These are phyloP conservation scores for Peronospora tabacina DNA, from an alignment of 352 stramenopile genomes.

Conservation along the genomic window DNA sequence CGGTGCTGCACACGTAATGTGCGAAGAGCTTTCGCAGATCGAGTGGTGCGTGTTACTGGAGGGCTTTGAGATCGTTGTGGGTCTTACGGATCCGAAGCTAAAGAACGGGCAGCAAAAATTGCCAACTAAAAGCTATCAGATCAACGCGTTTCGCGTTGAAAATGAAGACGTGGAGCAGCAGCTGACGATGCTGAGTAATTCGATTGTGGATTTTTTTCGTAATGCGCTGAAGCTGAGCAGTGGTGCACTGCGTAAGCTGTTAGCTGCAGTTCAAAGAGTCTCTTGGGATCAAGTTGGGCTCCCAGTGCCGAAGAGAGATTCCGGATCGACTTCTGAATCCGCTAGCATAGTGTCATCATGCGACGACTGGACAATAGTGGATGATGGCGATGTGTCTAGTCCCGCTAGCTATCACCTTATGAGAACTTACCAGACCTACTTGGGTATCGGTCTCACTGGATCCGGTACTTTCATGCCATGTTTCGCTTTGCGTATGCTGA, in stretches of 20 bases:
- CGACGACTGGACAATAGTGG: slow-evolving; percentile 22
- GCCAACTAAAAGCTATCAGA: slow-evolving; percentile 65
- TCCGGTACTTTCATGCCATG: slow-evolving; percentile 57
- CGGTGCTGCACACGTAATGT: slow-evolving; percentile 78
- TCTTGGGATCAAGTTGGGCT: slow-evolving; percentile 65
- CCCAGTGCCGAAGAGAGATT: slow-evolving; percentile 29
- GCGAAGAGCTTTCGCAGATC: slow-evolving; percentile 63
- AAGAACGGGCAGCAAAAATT: slow-evolving; percentile 69
- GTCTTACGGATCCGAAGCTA: slow-evolving; percentile 57
- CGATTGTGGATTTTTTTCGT: slow-evolving; percentile 80
- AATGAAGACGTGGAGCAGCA: slow-evolving; percentile 85
- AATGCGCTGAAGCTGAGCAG: slow-evolving; percentile 65
- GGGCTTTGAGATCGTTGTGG: slow-evolving; percentile 77
- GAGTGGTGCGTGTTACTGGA: slow-evolving; percentile 76
- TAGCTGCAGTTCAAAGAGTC: slow-evolving; percentile 54
- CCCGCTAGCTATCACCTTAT: slow-evolving; percentile 56
- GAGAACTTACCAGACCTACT: slow-evolving; percentile 72
- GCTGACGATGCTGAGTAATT: slow-evolving; percentile 74
- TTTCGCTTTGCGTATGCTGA: slow-evolving; percentile 79
- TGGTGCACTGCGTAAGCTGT: slow-evolving; percentile 43
- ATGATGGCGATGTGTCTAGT: slow-evolving; percentile 32
- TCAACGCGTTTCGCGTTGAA: slow-evolving; percentile 65
- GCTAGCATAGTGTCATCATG: slow-evolving; percentile 5
- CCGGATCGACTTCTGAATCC: slow-evolving; percentile 2
- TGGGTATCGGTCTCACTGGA: slow-evolving; percentile 57